Evolutionary conservation across 2,329 filamentous ascomycete species (phyloP).

Genomic region (Beauveria rudraprayagi): DNA sequence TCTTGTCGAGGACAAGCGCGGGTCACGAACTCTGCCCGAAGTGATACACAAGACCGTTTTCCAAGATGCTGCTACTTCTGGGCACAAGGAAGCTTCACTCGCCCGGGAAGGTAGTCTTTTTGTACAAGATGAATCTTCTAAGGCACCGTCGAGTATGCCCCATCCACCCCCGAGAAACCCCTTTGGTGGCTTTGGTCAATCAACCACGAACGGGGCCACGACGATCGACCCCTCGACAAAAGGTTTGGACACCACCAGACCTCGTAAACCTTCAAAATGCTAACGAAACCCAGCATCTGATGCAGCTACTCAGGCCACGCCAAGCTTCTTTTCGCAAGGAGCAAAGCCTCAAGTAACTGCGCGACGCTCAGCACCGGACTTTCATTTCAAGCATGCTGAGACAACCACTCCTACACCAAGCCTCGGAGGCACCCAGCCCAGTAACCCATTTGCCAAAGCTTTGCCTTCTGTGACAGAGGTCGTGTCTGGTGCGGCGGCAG

Average conservation of each 20-base stretch:
- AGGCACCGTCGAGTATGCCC: neutral
- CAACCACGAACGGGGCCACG: neutral
- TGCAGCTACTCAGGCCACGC: neutral
- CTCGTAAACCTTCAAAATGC: neutral
- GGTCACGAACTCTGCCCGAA: constrained; percentile 40
- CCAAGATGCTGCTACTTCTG: constrained; percentile 16
- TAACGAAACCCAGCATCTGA: neutral
- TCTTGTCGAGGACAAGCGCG: constrained; percentile 54
- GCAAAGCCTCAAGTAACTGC: neutral
- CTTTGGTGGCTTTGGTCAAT: neutral
- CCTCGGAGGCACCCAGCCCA: neutral
- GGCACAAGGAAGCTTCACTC: constrained; percentile 6
- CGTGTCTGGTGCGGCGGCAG: neutral
- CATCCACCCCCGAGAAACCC: neutral
- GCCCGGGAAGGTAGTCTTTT: constrained; percentile 23
- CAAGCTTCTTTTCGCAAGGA: neutral
- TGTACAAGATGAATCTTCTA: constrained; percentile 12
- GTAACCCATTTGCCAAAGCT: neutral
- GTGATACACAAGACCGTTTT: constrained; percentile 50
- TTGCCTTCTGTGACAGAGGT: neutral
- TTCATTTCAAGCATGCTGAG: neutral
- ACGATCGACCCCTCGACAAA: neutral
- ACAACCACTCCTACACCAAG: neutral
- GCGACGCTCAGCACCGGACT: neutral
- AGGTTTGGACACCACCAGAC: neutral